phyloP scores from a whole-genome alignment of 805 yeast species.

The Myxozyma udenii region DNA sequence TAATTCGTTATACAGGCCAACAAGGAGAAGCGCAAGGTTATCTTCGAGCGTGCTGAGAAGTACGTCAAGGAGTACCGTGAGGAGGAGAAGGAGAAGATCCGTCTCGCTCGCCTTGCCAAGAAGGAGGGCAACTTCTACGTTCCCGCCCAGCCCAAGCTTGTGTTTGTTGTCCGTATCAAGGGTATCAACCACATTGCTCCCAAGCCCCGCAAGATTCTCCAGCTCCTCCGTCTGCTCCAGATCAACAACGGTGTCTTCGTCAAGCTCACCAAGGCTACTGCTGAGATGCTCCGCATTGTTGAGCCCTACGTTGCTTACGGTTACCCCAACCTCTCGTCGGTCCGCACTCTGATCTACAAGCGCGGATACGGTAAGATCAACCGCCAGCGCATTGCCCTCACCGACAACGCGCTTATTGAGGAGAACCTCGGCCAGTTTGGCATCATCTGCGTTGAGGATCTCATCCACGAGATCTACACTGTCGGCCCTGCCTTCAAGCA shows the following conservation, averaged over 20 bases:
- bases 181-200: constrained; percentile 78
- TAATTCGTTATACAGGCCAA: constrained; percentile 38
- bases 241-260: constrained; percentile 78
- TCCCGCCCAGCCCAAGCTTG: constrained; percentile 67
- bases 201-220: constrained; percentile 78
- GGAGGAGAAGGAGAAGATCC: constrained; percentile 72
- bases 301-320: constrained; percentile 82
- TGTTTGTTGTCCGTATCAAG: constrained; percentile 71
- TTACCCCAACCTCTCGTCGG: constrained; percentile 71
- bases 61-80: constrained; percentile 86
- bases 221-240: constrained; percentile 72
- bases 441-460: constrained; percentile 69
- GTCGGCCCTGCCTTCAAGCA: constrained; percentile 85
- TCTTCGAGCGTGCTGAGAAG: constrained; percentile 90
- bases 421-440: constrained; percentile 70
- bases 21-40: constrained; percentile 54
- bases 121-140: constrained; percentile 91
- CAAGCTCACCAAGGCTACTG: constrained; percentile 75
- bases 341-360: constrained; percentile 74
- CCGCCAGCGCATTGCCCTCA: constrained; percentile 70
- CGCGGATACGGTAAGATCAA: constrained; percentile 80
- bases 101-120: constrained; percentile 90
- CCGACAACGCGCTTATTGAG: constrained; percentile 71
- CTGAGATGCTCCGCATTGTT: constrained; percentile 70
- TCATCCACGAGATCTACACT: constrained; percentile 77